Conservation (phyloP, 495 filamentous ascomycete species). For the Penicillium fimorum region DNA sequence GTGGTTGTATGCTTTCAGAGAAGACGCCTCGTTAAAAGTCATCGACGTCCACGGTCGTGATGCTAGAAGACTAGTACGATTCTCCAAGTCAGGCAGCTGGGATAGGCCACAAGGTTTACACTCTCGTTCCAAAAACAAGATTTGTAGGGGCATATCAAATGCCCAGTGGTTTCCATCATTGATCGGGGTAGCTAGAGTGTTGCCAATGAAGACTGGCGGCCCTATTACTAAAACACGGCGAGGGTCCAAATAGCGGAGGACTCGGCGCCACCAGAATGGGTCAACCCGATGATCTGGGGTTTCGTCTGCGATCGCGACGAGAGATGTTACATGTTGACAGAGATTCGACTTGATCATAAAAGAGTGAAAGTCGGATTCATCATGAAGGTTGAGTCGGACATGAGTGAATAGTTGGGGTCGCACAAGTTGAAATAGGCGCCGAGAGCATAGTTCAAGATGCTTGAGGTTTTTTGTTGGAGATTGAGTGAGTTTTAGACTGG, state of each 20-base stretch:
- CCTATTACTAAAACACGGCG: slow-evolving; percentile 35
- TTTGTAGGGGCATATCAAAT: slow-evolving; percentile 40
- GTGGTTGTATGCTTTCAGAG: slow-evolving; percentile 43
- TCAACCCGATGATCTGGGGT: slow-evolving; percentile 14
- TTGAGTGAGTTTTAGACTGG: slow-evolving; percentile 22
- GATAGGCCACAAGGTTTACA: background rate
- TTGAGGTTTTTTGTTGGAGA: slow-evolving; percentile 31
- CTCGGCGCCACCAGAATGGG: slow-evolving; percentile 34
- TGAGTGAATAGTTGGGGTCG: slow-evolving; percentile 38
- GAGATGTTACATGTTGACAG: slow-evolving; percentile 30
- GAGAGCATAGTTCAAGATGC: slow-evolving; percentile 31
- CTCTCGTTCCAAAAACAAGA: slow-evolving; percentile 28
- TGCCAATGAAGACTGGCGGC: slow-evolving; percentile 34
- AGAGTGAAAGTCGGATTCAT: slow-evolving; percentile 28
- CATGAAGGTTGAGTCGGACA: slow-evolving; percentile 28
- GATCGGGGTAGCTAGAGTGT: slow-evolving; percentile 29
- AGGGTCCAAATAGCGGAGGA: slow-evolving; percentile 32
- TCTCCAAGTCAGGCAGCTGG: slow-evolving; percentile 9
- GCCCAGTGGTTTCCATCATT: slow-evolving; percentile 40
- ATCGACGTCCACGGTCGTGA: slow-evolving; percentile 36
- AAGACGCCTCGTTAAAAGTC: slow-evolving; percentile 42
- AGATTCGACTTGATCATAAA: slow-evolving; percentile 31
- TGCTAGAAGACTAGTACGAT: slow-evolving; percentile 22
- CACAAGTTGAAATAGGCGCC: slow-evolving; percentile 27
- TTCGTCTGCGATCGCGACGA: slow-evolving; percentile 27